Evolutionary conservation across 768 basidiomycete species (phyloP).

Genomic region (Kwoniella mangroviensis): DNA sequence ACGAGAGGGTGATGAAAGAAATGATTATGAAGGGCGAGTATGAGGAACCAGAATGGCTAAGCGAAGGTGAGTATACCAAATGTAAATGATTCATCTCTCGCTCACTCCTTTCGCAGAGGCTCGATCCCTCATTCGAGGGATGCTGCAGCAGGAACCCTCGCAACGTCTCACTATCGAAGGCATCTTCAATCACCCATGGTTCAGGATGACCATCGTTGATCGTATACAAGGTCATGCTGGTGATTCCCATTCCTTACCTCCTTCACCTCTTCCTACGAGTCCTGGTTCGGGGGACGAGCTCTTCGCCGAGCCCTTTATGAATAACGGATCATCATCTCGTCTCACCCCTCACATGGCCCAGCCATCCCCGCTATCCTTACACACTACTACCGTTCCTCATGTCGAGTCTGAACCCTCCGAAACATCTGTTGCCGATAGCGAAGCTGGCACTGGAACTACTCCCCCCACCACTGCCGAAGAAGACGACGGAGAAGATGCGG

Average conservation of each 20-base stretch:
- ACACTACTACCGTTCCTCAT: conserved; percentile 13
- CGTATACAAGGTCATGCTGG: conserved; percentile 19
- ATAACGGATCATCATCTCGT: conserved; percentile 2
- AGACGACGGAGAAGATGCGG: conserved; percentile 30
- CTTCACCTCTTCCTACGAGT: conserved; percentile 32
- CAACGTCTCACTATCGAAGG: conserved; percentile 79
- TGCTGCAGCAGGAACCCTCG: conserved; percentile 76
- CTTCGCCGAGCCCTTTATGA: conserved; percentile 35
- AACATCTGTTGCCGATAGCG: conserved; percentile 38
- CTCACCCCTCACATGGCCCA: conserved; percentile 17
- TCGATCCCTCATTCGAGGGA: conserved; percentile 76
- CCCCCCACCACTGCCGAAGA: conserved; percentile 55
- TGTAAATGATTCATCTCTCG: neutral
- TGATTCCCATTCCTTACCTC: conserved; percentile 30
- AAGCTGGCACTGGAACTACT: conserved; percentile 42
- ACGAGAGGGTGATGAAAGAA: conserved; percentile 72
- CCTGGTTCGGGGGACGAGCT: conserved; percentile 20
- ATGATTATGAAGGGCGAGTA: conserved; percentile 85
- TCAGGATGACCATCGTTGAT: conserved; percentile 59
- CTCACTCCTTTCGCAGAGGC: conserved; percentile 65
- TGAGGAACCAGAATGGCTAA: conserved; percentile 91
- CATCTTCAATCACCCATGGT: conserved; percentile 87
- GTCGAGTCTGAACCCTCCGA: conserved; percentile 36
- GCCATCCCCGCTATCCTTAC: conserved; percentile 38
- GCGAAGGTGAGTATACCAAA: conserved; percentile 65